Evolutionary conservation across 139 green algal genomes (phyloP).

Genomic region (Chlamydomonas incerta): DNA sequence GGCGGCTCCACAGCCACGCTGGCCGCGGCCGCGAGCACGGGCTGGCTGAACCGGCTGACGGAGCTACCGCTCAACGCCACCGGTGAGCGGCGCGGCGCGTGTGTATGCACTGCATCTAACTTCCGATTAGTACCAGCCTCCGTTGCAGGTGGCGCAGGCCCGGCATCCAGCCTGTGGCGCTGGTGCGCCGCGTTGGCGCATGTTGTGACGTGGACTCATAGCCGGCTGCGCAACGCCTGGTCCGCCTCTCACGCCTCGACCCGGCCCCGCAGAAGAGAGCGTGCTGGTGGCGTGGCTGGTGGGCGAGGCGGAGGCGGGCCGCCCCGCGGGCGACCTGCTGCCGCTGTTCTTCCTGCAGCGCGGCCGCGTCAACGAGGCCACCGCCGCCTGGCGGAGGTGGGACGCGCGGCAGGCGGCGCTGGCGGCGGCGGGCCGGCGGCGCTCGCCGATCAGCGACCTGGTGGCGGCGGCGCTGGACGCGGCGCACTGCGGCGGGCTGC

Average conservation of each 20-base stretch:
- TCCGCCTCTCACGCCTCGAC: too few species aligned
- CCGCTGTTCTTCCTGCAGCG: conserved; percentile 51
- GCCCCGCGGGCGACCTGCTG: conserved; percentile 21
- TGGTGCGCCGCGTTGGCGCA: too few species aligned
- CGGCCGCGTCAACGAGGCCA: conserved; percentile 6
- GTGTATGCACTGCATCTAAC: too few species aligned
- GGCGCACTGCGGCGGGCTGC: background rate
- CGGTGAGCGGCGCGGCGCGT: too few species aligned
- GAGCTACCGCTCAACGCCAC: conserved; percentile 26
- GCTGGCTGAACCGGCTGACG: conserved; percentile 24
- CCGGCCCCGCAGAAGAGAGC: conserved; percentile 29
- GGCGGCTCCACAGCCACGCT: background rate
- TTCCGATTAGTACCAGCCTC: too few species aligned
- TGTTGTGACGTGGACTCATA: too few species aligned
- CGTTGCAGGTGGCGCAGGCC: too few species aligned
- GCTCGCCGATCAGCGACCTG: conserved; percentile 1
- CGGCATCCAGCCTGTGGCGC: too few species aligned
- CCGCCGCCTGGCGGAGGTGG: conserved; percentile 5
- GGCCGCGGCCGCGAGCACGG: background rate
- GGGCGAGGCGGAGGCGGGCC: conserved; percentile 1
- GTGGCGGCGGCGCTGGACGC: conserved; percentile 5
- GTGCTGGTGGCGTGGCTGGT: conserved; percentile 45
- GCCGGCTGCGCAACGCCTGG: too few species aligned
- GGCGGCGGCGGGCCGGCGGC: background rate
- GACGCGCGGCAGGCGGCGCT: background rate